Evolutionary conservation across 768 basidiomycete genomes (phyloP).

Genomic region (Russula griseocarnosa): DNA sequence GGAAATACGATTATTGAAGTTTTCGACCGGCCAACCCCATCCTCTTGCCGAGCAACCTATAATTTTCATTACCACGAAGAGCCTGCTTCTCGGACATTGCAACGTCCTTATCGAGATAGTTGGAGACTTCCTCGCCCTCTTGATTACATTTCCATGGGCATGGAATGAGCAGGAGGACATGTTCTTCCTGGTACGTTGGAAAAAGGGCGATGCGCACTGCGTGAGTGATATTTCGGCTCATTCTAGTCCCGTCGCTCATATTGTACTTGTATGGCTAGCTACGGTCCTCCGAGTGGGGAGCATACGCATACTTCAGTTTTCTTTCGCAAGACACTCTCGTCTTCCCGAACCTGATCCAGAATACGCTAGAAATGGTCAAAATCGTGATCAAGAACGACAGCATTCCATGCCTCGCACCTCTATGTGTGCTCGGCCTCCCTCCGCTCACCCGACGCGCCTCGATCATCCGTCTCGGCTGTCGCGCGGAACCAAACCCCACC

Average conservation of each 20-base stretch:
- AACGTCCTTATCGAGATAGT: slow-evolving; percentile 26
- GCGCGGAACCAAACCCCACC: slow-evolving; percentile 33
- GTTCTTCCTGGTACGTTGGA: slow-evolving; percentile 33
- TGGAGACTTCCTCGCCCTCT: slow-evolving; percentile 23
- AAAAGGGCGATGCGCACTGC: slow-evolving; percentile 29
- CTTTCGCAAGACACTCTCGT: slow-evolving; percentile 31
- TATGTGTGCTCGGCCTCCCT: slow-evolving; percentile 30
- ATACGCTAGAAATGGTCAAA: slow-evolving; percentile 30
- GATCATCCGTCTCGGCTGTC: slow-evolving; percentile 31
- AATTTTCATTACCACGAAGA: slow-evolving; percentile 19
- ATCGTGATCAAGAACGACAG: slow-evolving; percentile 12
- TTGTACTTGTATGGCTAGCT: slow-evolving; percentile 19
- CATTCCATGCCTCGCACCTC: slow-evolving; percentile 12
- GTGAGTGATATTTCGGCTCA: slow-evolving; percentile 27
- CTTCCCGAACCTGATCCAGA: slow-evolving; percentile 29
- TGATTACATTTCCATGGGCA: slow-evolving; percentile 21
- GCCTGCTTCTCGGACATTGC: slow-evolving; percentile 13
- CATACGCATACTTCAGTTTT: slow-evolving; percentile 33
- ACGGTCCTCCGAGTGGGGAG: slow-evolving; percentile 18
- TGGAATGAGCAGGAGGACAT: slow-evolving; percentile 17
- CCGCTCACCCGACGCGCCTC: slow-evolving; percentile 18
- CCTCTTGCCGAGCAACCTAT: slow-evolving; percentile 18
- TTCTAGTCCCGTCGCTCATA: neutral
- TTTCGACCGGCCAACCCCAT: slow-evolving; percentile 25
- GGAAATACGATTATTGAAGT: slow-evolving; percentile 23